These are phyloP conservation scores for Syzygium aqueum DNA, from an alignment of 345 rosid species.

Conservation along the genomic window DNA sequence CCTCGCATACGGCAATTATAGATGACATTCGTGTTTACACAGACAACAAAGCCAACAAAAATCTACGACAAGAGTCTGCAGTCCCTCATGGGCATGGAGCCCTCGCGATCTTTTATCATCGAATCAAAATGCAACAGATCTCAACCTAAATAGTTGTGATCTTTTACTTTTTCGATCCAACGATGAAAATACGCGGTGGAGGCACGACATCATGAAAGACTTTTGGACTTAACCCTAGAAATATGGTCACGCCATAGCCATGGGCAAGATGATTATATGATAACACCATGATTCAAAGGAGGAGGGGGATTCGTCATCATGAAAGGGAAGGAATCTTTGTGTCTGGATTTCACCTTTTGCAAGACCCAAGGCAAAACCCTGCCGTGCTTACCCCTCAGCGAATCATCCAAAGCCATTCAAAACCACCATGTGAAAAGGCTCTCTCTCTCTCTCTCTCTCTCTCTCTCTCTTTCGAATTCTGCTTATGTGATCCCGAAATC, in stretches of 20 bases:
- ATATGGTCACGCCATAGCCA: neutral
- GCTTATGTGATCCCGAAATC: neutral
- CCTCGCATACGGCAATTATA: neutral
- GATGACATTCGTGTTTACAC: neutral
- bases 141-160: neutral
- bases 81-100: neutral
- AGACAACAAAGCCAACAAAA: neutral
- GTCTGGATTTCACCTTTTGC: neutral
- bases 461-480: neutral
- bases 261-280: neutral
- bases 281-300: neutral
- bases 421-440: neutral
- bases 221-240: neutral
- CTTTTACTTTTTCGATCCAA: neutral
- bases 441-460: neutral
- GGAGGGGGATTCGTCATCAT: neutral
- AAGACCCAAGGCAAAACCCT: neutral
- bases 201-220: neutral
- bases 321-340: neutral
- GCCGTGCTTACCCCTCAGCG: neutral
- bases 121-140: neutral
- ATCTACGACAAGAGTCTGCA: neutral
- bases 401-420: neutral
- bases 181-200: neutral
- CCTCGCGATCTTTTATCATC: neutral